phyloP scores from a whole-genome alignment of 164 flowering plant species.

The Vitis cinerea region DNA sequence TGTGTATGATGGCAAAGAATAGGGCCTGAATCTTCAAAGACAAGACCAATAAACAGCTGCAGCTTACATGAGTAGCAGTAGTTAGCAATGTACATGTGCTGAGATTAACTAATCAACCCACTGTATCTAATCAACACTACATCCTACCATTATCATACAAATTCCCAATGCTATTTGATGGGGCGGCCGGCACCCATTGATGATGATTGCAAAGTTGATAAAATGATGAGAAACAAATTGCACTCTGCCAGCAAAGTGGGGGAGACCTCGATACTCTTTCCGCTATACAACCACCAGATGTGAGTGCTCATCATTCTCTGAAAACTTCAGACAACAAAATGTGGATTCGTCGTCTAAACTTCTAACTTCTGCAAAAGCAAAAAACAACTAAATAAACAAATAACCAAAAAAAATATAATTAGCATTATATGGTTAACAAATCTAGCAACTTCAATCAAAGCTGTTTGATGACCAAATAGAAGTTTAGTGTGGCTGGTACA shows the following conservation, averaged over 20 bases:
- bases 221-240: not conserved
- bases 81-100: constrained; percentile 33
- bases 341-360: constrained; percentile 8
- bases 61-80: constrained; percentile 15
- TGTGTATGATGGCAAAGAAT: constrained; percentile 17
- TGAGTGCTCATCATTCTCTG: not conserved
- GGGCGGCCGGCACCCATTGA: no score
- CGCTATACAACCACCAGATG: constrained; percentile 18
- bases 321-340: constrained; percentile 9
- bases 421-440: no score
- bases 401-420: no score
- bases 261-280: constrained; percentile 5
- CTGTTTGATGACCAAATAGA: no score
- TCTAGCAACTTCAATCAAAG: no score
- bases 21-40: constrained; percentile 12
- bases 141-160: constrained; percentile 30
- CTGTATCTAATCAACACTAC: constrained; percentile 17
- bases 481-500: no score
- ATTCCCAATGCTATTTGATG: not conserved
- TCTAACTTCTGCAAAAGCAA: not conserved
- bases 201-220: no score
- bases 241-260: not conserved
- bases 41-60: not conserved
- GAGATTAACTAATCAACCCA: constrained; percentile 5
- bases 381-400: not conserved